phyloP scores from a whole-genome alignment of 1,139 yeast species.

The Saccharomyces pastorianus region DNA sequence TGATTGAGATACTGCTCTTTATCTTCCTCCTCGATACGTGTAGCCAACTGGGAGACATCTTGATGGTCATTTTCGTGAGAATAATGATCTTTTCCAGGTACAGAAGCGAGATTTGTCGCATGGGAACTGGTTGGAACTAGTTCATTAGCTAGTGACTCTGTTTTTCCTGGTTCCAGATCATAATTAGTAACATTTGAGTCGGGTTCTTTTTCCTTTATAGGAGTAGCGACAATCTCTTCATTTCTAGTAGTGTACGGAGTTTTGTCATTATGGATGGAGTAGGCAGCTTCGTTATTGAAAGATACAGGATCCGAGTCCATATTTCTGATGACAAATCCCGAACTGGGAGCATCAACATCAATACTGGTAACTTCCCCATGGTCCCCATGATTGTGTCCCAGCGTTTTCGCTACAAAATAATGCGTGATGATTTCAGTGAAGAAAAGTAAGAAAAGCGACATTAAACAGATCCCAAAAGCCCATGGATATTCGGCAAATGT shows the following conservation, averaged over 20 bases:
- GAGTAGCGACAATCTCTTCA: neutral
- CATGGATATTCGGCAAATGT: constrained; percentile 51
- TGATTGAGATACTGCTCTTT: constrained; percentile 15
- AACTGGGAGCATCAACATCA: neutral
- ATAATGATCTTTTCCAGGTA: constrained; percentile 37
- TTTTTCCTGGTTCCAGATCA: neutral
- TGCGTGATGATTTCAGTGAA: constrained; percentile 51
- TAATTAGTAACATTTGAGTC: neutral
- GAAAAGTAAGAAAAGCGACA: constrained; percentile 44
- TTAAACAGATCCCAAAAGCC: constrained; percentile 56
- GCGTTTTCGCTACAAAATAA: constrained; percentile 28
- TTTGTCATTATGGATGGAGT: neutral
- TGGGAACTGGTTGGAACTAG: neutral
- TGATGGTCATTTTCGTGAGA: constrained; percentile 48
- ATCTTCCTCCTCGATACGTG: constrained; percentile 27
- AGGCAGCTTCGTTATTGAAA: neutral
- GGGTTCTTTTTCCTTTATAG: neutral
- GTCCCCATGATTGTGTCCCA: constrained; percentile 3
- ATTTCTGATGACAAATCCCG: neutral
- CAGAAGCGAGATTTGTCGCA: constrained; percentile 6
- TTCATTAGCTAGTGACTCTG: neutral
- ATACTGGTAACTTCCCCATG: neutral
- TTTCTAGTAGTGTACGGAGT: neutral
- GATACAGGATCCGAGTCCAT: neutral
- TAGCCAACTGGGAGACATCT: constrained; percentile 43